Evolutionary conservation across 2,329 filamentous ascomycete species (phyloP), one percentile per base, ranked within the genome.

Genomic region (Parafenestella ontariensis): DNA sequence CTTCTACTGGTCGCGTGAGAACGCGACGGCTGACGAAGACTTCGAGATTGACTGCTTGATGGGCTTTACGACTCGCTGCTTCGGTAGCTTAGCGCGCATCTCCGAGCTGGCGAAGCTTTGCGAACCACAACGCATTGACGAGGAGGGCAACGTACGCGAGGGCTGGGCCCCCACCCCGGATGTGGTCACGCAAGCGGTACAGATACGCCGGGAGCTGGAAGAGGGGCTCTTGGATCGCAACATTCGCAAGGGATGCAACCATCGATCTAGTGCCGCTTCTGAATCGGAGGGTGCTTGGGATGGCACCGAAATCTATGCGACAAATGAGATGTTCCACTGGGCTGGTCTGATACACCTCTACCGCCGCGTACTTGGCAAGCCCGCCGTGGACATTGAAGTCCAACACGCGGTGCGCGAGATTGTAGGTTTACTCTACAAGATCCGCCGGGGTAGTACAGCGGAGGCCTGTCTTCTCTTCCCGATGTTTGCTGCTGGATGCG

Each of bases 401-500:
- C 86, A 87, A 62, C 76, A 79, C 10, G 84, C 85, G 0, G 85
- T 93, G 5, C 74, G 79, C 33, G 82, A 85, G 56, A 89, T 94
- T 41, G 78, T 91, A 24, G 77, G 79, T 1, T 83, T 86, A 28
- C 77, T 94, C 56, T 79, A 80, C 20, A 83, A 83, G 33, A 85
- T 95, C 44, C 78, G 85, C 11, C 77, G 81, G 11, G 88, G 89
- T 5, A 87, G 87, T 26, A 87, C 86, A 15, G 89, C 90, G 0
- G 91, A 94, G 73, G 87, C 86, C 8, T 91, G 89, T 66, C 77
- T 91, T 17, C 73, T 95, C 34, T 93, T 95, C 61, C 91, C 91
- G 0, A 87, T 95, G 77, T 95, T 95, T 73, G 90, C 89, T 1
- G 91, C 91, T 1, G 91, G 91, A 0, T 93, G 90, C 61, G 89